Base-by-base conservation (phyloP, 208 protist species). In the Crithidia expoeki region DNA sequence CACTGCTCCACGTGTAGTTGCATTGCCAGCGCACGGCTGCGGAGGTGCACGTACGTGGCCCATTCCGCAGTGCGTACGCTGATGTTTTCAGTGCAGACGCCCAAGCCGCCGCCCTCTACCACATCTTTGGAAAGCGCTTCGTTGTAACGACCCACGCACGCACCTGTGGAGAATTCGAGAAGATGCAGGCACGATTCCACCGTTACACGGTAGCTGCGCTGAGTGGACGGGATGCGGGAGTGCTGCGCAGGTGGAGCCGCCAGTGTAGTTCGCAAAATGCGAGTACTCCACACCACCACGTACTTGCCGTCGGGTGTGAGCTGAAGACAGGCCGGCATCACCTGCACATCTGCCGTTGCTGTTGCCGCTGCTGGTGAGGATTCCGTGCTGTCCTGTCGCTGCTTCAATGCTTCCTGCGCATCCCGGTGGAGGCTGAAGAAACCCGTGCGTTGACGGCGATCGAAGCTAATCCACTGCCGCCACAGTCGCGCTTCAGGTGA, bases 381-480 rank as follows among this genome's bases (percentile, higher is more conserved):
- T 42, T 5, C 11, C 2, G 28, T 55, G 46, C 25, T 50, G 44
- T 52, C 23, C 44, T 16, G 38, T 23, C 6, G 27, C 21, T 46
- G 33, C 36, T 46, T 63, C 36, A 72, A 38, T 16, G 57, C 64
- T 27, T 74, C 38, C 52, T 79, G 78, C 0, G 63, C 66, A 33
- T 91, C 85, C 11, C 78, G 80, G 25, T 88, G 28, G 19, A 90
- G 67, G 17, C 77, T 67, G 56, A 88, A 90, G 76, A 93, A 90
- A 34, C 82, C 82, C 3, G 84, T 93, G 47, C 70, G 72, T 30
- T 80, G 77, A 4, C 83, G 82, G 4, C 82, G 72, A 16, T 86
- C 79, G 68, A 93, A 90, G 46, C 64, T 56, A 44, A 93, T 81
- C 78, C 83, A 84, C 50, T 80, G 60, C 14, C 77, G 73, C 60